A percentile compares a stretch with the other conserved stretches of the same genome.
Conservation (phyloP, 2,329 filamentous ascomycete genomes). For the Fusarium coffeatum region DNA sequence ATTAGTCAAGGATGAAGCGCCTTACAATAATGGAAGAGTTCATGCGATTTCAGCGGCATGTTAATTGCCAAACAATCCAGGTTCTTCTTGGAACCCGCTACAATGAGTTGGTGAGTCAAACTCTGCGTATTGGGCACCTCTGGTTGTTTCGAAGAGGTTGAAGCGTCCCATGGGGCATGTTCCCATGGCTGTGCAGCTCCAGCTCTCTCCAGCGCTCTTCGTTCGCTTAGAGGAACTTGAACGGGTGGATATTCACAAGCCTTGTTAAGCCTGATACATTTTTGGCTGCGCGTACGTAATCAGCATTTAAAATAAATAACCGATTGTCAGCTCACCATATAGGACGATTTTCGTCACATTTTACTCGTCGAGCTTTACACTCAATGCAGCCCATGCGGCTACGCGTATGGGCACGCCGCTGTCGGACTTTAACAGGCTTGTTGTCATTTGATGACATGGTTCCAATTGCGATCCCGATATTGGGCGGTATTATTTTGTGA, state of each 20-base stretch:
- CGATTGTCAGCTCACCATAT: slow-evolving; percentile 5
- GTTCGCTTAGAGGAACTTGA: slow-evolving; percentile 5
- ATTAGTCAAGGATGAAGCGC: rapidly evolving
- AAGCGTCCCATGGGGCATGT: slow-evolving; percentile 7
- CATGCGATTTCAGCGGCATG: slow-evolving; percentile 20
- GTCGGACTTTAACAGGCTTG: slow-evolving; percentile 2
- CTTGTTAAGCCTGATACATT: slow-evolving; percentile 3
- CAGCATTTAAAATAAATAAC: neutral
- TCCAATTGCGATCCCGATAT: neutral
- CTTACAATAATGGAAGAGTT: slow-evolving; percentile 22
- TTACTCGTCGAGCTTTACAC: slow-evolving; percentile 6
- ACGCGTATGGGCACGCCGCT: slow-evolving; percentile 17
- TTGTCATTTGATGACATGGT: neutral
- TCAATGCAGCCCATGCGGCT: slow-evolving; percentile 15
- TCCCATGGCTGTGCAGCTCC: slow-evolving; percentile 10
- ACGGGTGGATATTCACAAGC: neutral
- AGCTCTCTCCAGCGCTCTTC: slow-evolving; percentile 7
- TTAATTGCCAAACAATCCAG: slow-evolving; percentile 1
- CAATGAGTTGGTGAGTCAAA: slow-evolving; percentile 3
- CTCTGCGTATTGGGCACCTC: slow-evolving; percentile 1
- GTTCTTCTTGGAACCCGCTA: neutral
- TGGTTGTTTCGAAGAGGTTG: neutral
- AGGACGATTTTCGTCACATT: slow-evolving; percentile 19
- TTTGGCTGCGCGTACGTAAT: neutral
- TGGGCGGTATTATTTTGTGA: neutral